Percentiles rank a stretch among this genome's conserved stretches.
These are phyloP conservation scores for Orbilia ellipsospora DNA, from an alignment of 2,329 filamentous ascomycete genomes.

Conservation along the genomic window DNA sequence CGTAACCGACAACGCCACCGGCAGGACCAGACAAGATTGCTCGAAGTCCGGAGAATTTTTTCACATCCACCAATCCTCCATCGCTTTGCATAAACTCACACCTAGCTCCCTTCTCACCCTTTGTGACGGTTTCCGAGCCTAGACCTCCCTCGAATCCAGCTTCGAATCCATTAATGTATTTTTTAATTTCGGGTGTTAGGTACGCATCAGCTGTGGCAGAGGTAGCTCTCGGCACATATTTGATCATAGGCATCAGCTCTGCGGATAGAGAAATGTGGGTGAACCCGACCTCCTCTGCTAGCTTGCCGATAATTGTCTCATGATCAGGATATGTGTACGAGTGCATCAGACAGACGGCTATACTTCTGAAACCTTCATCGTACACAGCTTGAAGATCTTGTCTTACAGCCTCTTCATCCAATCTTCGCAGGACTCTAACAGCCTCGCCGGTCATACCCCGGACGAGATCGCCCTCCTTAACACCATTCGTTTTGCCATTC, in stretches of 20 bases:
- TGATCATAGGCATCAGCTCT: slow-evolving; percentile 89
- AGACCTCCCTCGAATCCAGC: slow-evolving; percentile 83
- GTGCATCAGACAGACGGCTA: slow-evolving; percentile 92
- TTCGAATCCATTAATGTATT: slow-evolving; percentile 81
- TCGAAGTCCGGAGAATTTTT: slow-evolving; percentile 83
- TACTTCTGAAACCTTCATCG: slow-evolving; percentile 77
- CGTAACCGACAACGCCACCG: slow-evolving; percentile 93
- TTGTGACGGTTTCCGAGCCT: slow-evolving; percentile 78
- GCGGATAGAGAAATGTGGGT: slow-evolving; percentile 83
- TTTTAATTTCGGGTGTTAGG: slow-evolving; percentile 80
- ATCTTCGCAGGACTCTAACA: slow-evolving; percentile 75
- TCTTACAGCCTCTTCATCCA: slow-evolving; percentile 69
- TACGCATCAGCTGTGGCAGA: slow-evolving; percentile 84
- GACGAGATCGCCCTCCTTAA: slow-evolving; percentile 70
- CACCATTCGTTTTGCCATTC: slow-evolving; percentile 61
- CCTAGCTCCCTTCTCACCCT: slow-evolving; percentile 75
- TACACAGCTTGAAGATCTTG: slow-evolving; percentile 74
- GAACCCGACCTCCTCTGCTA: slow-evolving; percentile 85
- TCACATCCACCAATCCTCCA: slow-evolving; percentile 75
- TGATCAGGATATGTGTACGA: slow-evolving; percentile 91
- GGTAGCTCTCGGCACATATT: slow-evolving; percentile 78
- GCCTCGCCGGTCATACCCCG: slow-evolving; percentile 79
- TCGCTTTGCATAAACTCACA: slow-evolving; percentile 91
- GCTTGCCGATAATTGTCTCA: slow-evolving; percentile 78
- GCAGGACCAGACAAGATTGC: slow-evolving; percentile 90